These are phyloP conservation scores for Hyphopichia pseudoburtonii DNA, from an alignment of 1,139 yeast species.

Conservation along the genomic window DNA sequence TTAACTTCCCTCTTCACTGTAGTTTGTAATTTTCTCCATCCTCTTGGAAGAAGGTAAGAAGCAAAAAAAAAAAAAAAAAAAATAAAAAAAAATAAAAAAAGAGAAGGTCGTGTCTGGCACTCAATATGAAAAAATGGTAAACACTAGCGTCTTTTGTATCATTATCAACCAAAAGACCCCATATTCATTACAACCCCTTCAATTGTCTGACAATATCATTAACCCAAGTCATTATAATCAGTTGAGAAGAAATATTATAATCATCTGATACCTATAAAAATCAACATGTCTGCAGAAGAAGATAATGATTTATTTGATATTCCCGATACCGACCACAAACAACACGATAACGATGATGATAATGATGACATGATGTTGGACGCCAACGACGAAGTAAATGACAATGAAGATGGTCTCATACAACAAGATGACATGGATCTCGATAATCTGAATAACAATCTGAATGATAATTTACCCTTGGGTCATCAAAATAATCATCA, in stretches of 20 bases:
- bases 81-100: background rate
- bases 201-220: background rate
- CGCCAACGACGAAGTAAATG: background rate
- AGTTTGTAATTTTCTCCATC: too few species aligned
- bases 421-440: background rate
- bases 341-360: slow-evolving; percentile 15
- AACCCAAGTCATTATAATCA: background rate
- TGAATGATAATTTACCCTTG: too few species aligned
- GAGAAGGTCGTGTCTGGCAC: slow-evolving; percentile 1
- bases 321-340: slow-evolving; percentile 18
- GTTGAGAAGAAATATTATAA: too few species aligned
- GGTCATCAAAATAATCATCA: too few species aligned
- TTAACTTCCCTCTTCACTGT: background rate
- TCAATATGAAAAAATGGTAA: slow-evolving; percentile 3
- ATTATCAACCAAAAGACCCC: background rate
- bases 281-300: slow-evolving; percentile 14
- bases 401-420: background rate
- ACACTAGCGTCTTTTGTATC: background rate
- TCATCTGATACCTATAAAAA: too few species aligned
- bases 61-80: too few species aligned
- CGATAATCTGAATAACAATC: background rate
- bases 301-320: slow-evolving; percentile 20
- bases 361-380: background rate
- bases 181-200: background rate
- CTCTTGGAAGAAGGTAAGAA: too few species aligned